These are phyloP conservation scores for Verticillium albo-atrum DNA, from an alignment of 2,329 filamentous ascomycete species.

Conservation along the genomic window DNA sequence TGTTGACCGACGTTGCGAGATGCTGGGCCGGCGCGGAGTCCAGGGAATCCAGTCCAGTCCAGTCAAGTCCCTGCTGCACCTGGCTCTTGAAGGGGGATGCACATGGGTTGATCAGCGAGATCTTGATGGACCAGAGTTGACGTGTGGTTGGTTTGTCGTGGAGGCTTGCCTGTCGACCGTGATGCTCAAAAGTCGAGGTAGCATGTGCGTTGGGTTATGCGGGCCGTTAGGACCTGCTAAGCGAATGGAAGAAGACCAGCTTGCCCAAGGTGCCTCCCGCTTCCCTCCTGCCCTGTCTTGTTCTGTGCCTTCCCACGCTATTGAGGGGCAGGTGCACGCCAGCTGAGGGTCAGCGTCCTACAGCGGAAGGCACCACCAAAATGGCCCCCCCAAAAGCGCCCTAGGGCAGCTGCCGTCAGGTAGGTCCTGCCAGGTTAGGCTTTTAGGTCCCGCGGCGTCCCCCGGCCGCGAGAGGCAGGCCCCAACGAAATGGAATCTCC, in stretches of 20 bases:
- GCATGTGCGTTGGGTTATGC: neutral
- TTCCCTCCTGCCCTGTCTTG: neutral
- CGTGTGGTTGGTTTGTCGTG: neutral
- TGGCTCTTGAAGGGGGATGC: neutral
- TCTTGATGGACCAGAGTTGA: neutral
- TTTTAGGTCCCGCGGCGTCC: neutral
- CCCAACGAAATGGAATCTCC: neutral
- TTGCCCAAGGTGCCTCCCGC: neutral
- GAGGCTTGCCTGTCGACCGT: neutral
- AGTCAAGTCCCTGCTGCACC: neutral
- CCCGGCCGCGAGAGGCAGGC: neutral
- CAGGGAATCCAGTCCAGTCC: neutral
- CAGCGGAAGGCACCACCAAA: neutral
- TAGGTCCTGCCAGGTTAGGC: neutral
- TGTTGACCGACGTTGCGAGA: neutral
- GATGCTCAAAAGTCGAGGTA: constrained; percentile 1
- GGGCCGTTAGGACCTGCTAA: neutral
- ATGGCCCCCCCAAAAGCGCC: neutral
- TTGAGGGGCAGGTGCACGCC: neutral
- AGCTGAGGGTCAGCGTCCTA: neutral
- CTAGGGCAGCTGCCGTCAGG: neutral
- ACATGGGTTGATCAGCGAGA: neutral
- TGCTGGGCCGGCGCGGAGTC: neutral
- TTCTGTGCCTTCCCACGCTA: neutral
- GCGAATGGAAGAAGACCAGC: neutral